Conservation (phyloP, 768 basidiomycete species). For the Podaxis sp. region DNA sequence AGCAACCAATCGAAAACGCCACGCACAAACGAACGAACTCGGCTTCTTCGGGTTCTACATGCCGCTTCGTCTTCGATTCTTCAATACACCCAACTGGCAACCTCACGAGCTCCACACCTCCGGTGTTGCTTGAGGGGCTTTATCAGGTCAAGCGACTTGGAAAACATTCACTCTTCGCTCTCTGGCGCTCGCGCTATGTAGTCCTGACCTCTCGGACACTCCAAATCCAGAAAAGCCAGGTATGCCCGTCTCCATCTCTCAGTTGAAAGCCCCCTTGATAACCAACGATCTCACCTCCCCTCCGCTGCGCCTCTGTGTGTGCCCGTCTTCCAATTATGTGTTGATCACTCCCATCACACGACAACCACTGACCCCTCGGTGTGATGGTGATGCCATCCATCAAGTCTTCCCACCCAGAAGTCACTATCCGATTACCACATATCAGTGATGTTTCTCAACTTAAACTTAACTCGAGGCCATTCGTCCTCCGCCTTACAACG, state of each 20-base stretch:
- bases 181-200: constrained; percentile 10
- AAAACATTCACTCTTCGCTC: neutral
- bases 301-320: neutral
- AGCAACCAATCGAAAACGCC: neutral
- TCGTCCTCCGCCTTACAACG: constrained; percentile 12
- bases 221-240: constrained; percentile 14
- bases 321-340: constrained; percentile 1
- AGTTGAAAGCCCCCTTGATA: neutral
- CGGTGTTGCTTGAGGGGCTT: constrained; percentile 9
- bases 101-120: constrained; percentile 1
- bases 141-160: constrained; percentile 12
- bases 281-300: constrained; percentile 10
- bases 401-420: constrained; percentile 15
- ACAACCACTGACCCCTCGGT: constrained; percentile 4
- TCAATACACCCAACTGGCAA: constrained; percentile 10
- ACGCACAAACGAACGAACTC: constrained; percentile 10
- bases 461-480: constrained; percentile 14
- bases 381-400: constrained; percentile 5
- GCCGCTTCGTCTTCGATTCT: constrained; percentile 13
- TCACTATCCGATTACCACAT: constrained; percentile 12
- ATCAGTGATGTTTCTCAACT: constrained; percentile 18
- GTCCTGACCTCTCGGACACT: constrained; percentile 12
- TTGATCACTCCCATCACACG: neutral
- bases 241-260: neutral
- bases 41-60: constrained; percentile 11